Base-by-base conservation (phyloP, 179 eudicot genomes). In the Drosera spatulata region DNA sequence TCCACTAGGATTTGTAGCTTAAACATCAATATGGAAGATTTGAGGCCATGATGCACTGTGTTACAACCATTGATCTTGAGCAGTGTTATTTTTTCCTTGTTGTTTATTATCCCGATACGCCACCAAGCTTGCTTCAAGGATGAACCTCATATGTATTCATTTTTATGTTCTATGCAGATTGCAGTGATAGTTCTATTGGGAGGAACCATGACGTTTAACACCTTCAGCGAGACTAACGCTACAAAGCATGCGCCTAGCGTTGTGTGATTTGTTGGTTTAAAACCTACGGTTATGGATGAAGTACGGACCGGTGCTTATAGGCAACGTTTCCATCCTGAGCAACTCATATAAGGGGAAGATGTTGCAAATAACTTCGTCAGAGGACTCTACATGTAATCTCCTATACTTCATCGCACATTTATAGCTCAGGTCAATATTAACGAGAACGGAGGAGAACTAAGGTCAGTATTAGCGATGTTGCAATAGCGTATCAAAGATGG, bases 161-260 rank as follows among this genome's bases (percentile, higher is more conserved):
- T n/a, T 41, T 39, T 33, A 3, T 7, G 52, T 66, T 62, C 10
- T 7, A 61, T 80, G 80, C 81, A 86, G 90, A n/a, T n/a, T n/a
- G n/a, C n/a, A n/a, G n/a, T 56, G 87, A 86, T 69, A 76, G 78
- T 61, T 51, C 90, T 1, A 53, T 80, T 37, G 91, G 88, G 48
- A 70, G 57, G 59, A 83, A 70, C 59, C 74, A 72, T 45, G 85
- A 86, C 95, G 50, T 86, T 84, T 55, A 82, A 79, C 73, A 86
- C 95, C 75, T 84, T 86, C 87, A 84, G 85, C 15, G 95, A 82
- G 65, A 86, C 90, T 46, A 66, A 84, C 56, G 66, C 85, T 41
- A 90, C 90, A 12, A 79, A 86, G 75, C 90, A 86, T 73, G 95
- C 84, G 15, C 95, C 95, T 5, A 73, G 90, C 66, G 95, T 90